Base-by-base conservation (phyloP, 345 rosid genomes). In the Stellera chamaejasme region DNA sequence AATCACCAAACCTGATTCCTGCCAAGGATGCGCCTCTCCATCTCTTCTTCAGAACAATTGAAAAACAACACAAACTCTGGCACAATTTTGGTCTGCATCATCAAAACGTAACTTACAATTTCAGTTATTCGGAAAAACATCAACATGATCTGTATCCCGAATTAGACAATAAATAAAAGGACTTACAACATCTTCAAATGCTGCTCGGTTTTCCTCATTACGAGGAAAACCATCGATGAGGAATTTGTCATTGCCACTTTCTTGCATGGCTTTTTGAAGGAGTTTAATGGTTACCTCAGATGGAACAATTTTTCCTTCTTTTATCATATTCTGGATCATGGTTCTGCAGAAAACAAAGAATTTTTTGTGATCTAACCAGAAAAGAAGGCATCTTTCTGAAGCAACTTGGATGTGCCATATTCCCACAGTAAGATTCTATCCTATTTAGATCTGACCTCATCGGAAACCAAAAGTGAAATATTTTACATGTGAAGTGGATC, bases 141-240 rank as follows among this genome's bases (percentile, higher is more conserved):
- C 39, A 3, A 8, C 9, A 0, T 32, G 39, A 32, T 32, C 9
- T 3, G 7, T 0, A 32, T 32, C 5, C 7, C 39, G 27, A 27
- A 60, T 6, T 23, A 52, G 6, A 10, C 28, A 36, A 45, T 32
- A 36, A 19, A 14, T 10, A 23, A 62, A 43, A 55, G 48, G 55
- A 63, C 88, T 84, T 76, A 81, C 93, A 58, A 76, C 77, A 55
- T 45, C 72, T 70, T 84, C 93, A 65, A 87, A 87, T 48, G 81
- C 85, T 1, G 78, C 75, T 16, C 80, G 83, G 63, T 84, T 90
- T 65, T 87, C 90, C 73, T 90, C 88, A 59, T 90, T 79, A 13
- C 93, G 80, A 63, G 96, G 97, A 58, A 90, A 90, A 10, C 90
- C 97, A 77, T 87, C 93, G 64, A 87, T 81, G 27, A 90, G 75